Conservation (phyloP, 2,329 filamentous ascomycete species). For the Exophiala sideris region DNA sequence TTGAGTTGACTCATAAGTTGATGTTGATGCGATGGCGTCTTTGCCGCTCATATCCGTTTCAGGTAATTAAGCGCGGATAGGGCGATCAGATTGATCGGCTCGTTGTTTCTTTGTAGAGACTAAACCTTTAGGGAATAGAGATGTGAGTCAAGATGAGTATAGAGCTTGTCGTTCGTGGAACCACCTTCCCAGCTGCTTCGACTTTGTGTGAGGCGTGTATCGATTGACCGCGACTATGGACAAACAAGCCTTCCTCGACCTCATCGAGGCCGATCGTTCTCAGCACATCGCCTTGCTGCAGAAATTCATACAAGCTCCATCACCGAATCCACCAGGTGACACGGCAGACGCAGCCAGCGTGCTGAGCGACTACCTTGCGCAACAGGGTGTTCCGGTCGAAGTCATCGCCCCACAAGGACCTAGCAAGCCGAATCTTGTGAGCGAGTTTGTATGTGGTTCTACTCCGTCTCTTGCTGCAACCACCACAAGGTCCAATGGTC, state of each 20-base stretch:
- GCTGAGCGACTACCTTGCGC: conserved; percentile 31
- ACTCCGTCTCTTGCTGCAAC: background rate
- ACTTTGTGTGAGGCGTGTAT: too few relatives aligned
- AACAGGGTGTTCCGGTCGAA: conserved; percentile 26
- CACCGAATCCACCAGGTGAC: conserved; percentile 40
- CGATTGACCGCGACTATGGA: background rate
- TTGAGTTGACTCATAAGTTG: background rate
- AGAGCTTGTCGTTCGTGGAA: too few relatives aligned
- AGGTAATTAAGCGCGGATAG: too few relatives aligned
- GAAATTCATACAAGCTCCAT: conserved; percentile 35
- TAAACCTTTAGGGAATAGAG: too few relatives aligned
- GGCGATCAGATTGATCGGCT: too few relatives aligned
- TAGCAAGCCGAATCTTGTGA: conserved; percentile 36
- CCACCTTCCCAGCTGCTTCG: too few relatives aligned
- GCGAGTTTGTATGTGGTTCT: conserved; percentile 28
- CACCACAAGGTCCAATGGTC: too few relatives aligned
- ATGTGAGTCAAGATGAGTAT: too few relatives aligned
- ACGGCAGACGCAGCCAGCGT: conserved; percentile 36
- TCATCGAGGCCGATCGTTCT: conserved; percentile 22
- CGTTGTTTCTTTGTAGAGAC: too few relatives aligned
- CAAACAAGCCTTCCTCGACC: background rate
- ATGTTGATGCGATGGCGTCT: background rate
- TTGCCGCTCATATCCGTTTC: background rate
- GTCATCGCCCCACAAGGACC: conserved; percentile 32
- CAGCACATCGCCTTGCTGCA: conserved; percentile 34